Evolutionary conservation across 179 eudicot species (phyloP), one percentile per base, ranked within the genome.

Genomic region (Carnegiea gigantea): DNA sequence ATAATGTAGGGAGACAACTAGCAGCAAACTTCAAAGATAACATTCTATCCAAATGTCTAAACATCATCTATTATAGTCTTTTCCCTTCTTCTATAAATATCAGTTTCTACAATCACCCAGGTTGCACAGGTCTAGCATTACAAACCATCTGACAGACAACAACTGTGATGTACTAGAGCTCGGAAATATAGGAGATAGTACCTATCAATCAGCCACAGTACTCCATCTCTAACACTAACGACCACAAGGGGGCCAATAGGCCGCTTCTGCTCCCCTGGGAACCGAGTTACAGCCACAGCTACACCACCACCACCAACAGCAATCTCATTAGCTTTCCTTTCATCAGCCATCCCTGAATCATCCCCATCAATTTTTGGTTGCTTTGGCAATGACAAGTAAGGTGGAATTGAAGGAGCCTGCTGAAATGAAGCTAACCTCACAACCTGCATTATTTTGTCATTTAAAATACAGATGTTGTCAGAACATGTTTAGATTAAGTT

Each of bases 221-320:
- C 99, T 75, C 99, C 99, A 83, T 95, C 99, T 81, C 90, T 89
- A 70, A 95, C 99, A 78, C 99, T 98, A 44, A 86, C 95, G 53
- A 95, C 90, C 80, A 94, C 88, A 75, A 95, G 97, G 82, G 98
- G 99, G 53, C 99, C 99, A 83, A 91, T 86, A 20, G 99, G 99
- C 70, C 99, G 90, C 87, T 94, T 95, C 88, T 95, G 99, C 90
- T 94, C 99, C 76, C 91, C 77, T 13, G 97, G 98, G 81, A 95
- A 95, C 74, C 99, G 94, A 79, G 99, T 95, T 75, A 90, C 97
- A 23, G 98, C 97, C 78, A 95, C 99, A 38, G 94, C 92, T 49
- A 95, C 92, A n/a, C 99, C 99, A 79, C 99, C 99, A 79, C 99
- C 99, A 82, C 97, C 99, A 80, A 95, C 98, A 82, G 96, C 99